Percentiles rank a stretch among this genome's conserved stretches.
These are phyloP conservation scores for Sordaria brevicollis DNA, from an alignment of 495 filamentous ascomycete genomes.

Conservation along the genomic window DNA sequence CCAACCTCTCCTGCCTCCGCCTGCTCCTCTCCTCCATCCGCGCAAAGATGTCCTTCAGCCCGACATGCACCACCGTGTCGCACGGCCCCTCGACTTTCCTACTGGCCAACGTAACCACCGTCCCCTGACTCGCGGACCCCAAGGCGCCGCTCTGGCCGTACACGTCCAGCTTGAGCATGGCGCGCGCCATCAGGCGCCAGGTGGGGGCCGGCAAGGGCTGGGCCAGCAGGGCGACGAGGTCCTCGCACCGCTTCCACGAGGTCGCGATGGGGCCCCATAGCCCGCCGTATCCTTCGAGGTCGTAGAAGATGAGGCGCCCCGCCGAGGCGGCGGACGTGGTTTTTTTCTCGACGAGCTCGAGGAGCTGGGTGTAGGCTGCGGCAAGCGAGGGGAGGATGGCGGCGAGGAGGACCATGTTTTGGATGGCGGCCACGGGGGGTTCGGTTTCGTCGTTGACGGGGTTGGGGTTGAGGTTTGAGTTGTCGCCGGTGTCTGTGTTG, in stretches of 20 bases:
- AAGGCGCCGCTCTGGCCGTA: constrained; percentile 32
- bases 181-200: constrained; percentile 41
- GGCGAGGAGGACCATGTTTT: constrained; percentile 58
- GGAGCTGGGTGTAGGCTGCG: constrained; percentile 43
- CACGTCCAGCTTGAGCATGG: constrained; percentile 41
- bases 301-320: constrained; percentile 31
- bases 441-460: background rate
- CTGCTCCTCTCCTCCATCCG: constrained; percentile 38
- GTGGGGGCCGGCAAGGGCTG: constrained; percentile 32
- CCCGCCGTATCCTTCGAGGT: constrained; percentile 36
- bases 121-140: background rate
- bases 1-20: constrained; percentile 28
- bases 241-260: background rate
- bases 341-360: constrained; percentile 35
- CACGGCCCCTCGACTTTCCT: background rate
- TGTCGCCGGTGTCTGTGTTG: constrained; percentile 23
- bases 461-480: constrained; percentile 14
- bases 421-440: constrained; percentile 34
- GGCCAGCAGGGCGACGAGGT: constrained; percentile 12
- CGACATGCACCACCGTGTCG: constrained; percentile 8
- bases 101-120: background rate
- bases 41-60: constrained; percentile 39
- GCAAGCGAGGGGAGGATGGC: constrained; percentile 53
- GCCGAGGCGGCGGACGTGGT: constrained; percentile 25
- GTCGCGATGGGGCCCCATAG: constrained; percentile 22